Percentiles rank a stretch among this genome's conserved stretches.
These are phyloP conservation scores for Trichocomaceae sp. DNA, from an alignment of 2,329 filamentous ascomycete species.

Conservation along the genomic window DNA sequence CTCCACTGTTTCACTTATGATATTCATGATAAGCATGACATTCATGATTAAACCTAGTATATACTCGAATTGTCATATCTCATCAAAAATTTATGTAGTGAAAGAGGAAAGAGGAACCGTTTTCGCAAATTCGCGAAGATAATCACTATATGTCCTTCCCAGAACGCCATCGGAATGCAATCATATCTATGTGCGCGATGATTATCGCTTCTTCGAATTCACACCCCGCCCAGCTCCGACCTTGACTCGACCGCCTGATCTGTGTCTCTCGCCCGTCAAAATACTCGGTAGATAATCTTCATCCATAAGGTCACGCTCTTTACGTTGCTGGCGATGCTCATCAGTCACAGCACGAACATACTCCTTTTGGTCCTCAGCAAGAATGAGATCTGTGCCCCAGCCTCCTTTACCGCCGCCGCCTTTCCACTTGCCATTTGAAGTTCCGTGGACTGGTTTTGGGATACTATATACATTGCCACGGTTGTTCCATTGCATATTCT, in stretches of 20 bases:
- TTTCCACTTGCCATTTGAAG: slow-evolving; percentile 66
- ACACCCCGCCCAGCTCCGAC: slow-evolving; percentile 82
- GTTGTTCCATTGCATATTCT: slow-evolving; percentile 94
- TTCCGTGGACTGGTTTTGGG: slow-evolving; percentile 80
- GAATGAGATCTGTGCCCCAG: slow-evolving; percentile 76
- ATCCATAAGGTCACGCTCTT: slow-evolving; percentile 83
- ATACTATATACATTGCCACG: slow-evolving; percentile 88
- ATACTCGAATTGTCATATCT: neutral
- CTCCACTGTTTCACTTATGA: neutral
- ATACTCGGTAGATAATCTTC: slow-evolving; percentile 85
- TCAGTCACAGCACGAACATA: slow-evolving; percentile 60
- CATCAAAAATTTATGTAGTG: neutral
- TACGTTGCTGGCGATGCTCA: slow-evolving; percentile 52
- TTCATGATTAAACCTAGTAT: slow-evolving; percentile 1
- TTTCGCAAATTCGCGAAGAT: neutral
- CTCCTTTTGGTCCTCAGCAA: slow-evolving; percentile 96
- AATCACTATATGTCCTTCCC: slow-evolving; percentile 1
- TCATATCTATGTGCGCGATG: neutral
- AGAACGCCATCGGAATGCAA: slow-evolving; percentile 14
- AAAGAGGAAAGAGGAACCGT: neutral
- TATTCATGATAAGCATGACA: neutral
- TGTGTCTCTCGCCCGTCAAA: slow-evolving; percentile 68
- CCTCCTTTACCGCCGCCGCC: slow-evolving; percentile 70
- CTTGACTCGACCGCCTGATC: slow-evolving; percentile 59
- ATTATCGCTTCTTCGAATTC: slow-evolving; percentile 44